These are phyloP conservation scores for Adansonia digitata DNA, from an alignment of 345 rosid species.

Conservation along the genomic window DNA sequence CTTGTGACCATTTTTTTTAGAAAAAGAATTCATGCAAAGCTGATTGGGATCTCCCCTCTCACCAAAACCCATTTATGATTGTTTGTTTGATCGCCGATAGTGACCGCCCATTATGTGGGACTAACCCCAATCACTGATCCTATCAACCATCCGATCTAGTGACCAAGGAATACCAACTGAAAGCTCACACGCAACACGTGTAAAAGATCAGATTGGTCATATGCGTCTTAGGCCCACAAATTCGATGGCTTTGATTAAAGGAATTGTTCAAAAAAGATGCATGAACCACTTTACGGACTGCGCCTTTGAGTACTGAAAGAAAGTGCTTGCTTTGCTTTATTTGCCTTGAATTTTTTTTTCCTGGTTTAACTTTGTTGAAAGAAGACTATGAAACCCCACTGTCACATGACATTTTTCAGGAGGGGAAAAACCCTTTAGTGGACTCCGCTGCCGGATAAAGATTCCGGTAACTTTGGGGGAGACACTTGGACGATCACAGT, in stretches of 20 bases:
- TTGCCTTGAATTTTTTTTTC: neutral
- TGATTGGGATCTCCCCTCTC: neutral
- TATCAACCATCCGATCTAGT: constrained; percentile 14
- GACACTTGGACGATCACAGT: neutral
- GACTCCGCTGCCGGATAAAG: neutral
- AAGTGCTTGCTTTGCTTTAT: neutral
- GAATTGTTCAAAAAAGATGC: constrained; percentile 2
- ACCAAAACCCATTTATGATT: constrained; percentile 12
- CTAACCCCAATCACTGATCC: neutral
- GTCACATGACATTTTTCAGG: constrained; percentile 18
- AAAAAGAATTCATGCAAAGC: neutral
- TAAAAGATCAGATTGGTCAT: neutral
- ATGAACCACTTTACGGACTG: neutral
- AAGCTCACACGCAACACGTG: neutral
- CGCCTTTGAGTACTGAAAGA: neutral
- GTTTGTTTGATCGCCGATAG: constrained; percentile 8
- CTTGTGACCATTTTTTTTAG: neutral
- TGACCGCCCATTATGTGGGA: constrained; percentile 22
- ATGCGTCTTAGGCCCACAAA: neutral
- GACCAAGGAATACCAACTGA: neutral
- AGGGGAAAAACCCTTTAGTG: neutral
- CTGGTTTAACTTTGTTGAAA: constrained; percentile 12
- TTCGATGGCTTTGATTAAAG: neutral
- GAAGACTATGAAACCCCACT: constrained; percentile 15
- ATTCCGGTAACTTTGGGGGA: neutral